These are phyloP conservation scores for Fusarium nisikadoi DNA, from an alignment of 2,329 filamentous ascomycete species.

Conservation along the genomic window DNA sequence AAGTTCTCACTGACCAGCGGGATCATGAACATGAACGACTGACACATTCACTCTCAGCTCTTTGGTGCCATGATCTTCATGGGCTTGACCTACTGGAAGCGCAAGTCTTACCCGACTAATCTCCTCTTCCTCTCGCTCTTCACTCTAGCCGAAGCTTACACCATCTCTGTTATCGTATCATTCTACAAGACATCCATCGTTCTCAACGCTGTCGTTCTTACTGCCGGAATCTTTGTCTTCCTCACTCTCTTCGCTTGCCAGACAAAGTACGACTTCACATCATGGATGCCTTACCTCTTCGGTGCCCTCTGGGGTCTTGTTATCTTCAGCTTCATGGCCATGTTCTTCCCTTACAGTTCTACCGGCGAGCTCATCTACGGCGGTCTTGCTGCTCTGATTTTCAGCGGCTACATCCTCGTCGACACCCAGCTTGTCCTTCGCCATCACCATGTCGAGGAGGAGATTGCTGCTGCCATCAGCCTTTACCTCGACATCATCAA, in stretches of 20 bases:
- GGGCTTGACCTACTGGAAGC: conserved; percentile 92
- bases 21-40: conserved; percentile 11
- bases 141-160: conserved; percentile 92
- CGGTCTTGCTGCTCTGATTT: conserved; percentile 83
- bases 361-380: conserved; percentile 89
- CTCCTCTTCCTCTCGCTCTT: conserved; percentile 91
- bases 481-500: conserved; percentile 97
- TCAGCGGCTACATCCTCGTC: conserved; percentile 93
- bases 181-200: conserved; percentile 89
- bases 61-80: conserved; percentile 87
- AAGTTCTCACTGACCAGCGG: conserved; percentile 46
- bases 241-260: conserved; percentile 93
- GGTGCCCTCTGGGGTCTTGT: conserved; percentile 90
- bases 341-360: conserved; percentile 86
- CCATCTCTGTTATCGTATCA: conserved; percentile 89
- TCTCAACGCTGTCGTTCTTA: conserved; percentile 89
- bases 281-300: conserved; percentile 95
- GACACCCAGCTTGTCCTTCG: conserved; percentile 96
- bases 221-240: conserved; percentile 82
- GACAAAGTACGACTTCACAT: conserved; percentile 97
- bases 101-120: conserved; percentile 94
- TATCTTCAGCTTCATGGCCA: conserved; percentile 91
- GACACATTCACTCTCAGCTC: conserved; percentile 58
- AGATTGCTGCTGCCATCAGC: conserved; percentile 94
- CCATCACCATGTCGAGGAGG: conserved; percentile 97